Percentiles rank a stretch among this genome's conserved stretches.
These are phyloP conservation scores for Talaromyces sp. DNA, from an alignment of 2,329 filamentous ascomycete genomes.

Conservation along the genomic window DNA sequence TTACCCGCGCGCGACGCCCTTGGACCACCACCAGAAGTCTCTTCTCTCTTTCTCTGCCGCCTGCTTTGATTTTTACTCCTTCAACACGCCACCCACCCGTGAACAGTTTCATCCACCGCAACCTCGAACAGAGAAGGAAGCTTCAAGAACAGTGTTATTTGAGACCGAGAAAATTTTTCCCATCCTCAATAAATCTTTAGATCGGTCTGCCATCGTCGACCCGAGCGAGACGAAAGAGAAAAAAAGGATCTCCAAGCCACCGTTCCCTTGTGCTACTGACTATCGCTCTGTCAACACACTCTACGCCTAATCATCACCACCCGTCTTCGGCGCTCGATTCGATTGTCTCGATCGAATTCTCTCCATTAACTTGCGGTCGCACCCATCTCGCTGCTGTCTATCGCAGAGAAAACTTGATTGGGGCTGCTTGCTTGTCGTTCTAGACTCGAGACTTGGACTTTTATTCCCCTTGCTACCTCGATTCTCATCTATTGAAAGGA, in stretches of 20 bases:
- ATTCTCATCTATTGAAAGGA: background rate
- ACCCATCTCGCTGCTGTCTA: constrained; percentile 4
- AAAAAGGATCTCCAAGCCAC: constrained; percentile 2
- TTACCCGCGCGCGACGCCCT: constrained; percentile 8
- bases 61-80: background rate
- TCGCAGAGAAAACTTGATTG: background rate
- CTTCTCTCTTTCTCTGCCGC: background rate
- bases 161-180: background rate
- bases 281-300: background rate
- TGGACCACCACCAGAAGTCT: background rate
- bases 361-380: background rate
- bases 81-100: constrained; percentile 9
- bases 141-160: background rate
- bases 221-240: background rate
- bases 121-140: background rate
- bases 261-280: constrained; percentile 2
- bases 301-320: background rate
- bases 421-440: background rate
- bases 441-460: background rate
- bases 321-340: constrained; percentile 5
- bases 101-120: background rate
- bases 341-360: background rate
- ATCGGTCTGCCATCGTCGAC: background rate
- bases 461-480: background rate
- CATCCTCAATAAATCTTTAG: background rate